Conservation (phyloP, 2,329 filamentous ascomycete genomes). For the Ophiostoma sp. region DNA sequence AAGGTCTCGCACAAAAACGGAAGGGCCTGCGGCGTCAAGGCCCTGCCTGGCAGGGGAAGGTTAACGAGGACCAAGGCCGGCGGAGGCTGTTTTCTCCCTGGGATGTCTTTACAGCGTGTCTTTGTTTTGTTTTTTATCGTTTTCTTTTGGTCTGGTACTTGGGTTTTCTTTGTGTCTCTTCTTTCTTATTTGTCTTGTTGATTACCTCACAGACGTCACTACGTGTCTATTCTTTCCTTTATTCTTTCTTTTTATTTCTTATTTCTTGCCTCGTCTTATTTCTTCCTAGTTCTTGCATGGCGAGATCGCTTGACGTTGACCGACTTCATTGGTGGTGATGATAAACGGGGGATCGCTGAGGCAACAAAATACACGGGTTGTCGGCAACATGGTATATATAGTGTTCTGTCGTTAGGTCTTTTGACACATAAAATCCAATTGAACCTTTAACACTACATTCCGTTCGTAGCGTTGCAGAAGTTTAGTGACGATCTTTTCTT, state of each 20-base stretch:
- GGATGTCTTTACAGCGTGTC: constrained; percentile 4
- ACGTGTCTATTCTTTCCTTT: neutral
- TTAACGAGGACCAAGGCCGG: neutral
- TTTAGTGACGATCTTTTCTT: neutral
- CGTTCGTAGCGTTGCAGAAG: neutral
- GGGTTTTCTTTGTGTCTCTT: neutral
- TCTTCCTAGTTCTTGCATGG: neutral
- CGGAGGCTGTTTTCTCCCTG: neutral
- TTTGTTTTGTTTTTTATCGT: neutral
- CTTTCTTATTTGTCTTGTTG: neutral
- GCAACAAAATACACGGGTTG: neutral
- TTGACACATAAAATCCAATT: neutral
- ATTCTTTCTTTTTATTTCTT: neutral
- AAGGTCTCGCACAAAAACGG: constrained; percentile 17
- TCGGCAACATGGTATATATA: constrained; percentile 5
- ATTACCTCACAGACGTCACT: neutral
- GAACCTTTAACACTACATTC: neutral
- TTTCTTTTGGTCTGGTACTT: neutral
- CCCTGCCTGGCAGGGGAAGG: constrained; percentile 4
- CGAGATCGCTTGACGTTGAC: neutral
- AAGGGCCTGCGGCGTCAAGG: constrained; percentile 17
- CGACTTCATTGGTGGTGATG: neutral
- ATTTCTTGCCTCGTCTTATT: neutral
- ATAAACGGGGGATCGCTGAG: neutral
- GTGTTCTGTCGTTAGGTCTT: neutral